Evolutionary conservation across 2,329 filamentous ascomycete genomes (phyloP), one percentile per base, ranked within the genome.

Genomic region (Fusarium burgessii): DNA sequence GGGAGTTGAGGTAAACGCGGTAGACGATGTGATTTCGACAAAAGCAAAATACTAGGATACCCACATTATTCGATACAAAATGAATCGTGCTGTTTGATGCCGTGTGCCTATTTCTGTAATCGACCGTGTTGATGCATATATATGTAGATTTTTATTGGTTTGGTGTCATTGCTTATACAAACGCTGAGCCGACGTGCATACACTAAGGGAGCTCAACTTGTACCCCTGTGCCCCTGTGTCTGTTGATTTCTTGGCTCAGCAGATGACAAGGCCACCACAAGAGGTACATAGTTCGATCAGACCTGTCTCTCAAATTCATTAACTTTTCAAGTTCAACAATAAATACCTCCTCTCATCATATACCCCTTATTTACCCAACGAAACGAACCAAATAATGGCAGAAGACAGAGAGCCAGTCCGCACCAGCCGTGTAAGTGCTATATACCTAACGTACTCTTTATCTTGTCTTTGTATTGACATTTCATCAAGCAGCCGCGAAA

Each of bases 21-120:
- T n/a, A 25, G 25, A 45, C 25, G n/a, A 55, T 56, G 20, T 41
- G 46, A 64, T 49, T 52, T 40, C 40, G 20, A 58, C 32, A 45
- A 52, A 57, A 36, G 43, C 43, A 58, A 42, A 20, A 54, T 23
- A 52, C n/a, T 58, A 72, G 60, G 56, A 71, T 72, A 71, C 69
- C 69, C 69, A 49, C 27, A 35, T 35, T 50, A 38, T 23, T 12
- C 32, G 47, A 52, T 42, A 33, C 23, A 36, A 11, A 11, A 60
- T 23, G 46, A 33, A 40, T 40, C 7, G 11, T 50, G 15, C 20
- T 35, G 6, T 20, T 46, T 43, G 29, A 23, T n/a, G 33, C 29
- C 7, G 14, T 11, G n/a, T 20, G 9, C 23, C 43, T 20, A 32
- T 38, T 2, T 33, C 6, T 51, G 43, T 43, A 58, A 38, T 20